Evolutionary conservation across 1,139 yeast species (phyloP).

Genomic region (Debaryomyces robertsiae): DNA sequence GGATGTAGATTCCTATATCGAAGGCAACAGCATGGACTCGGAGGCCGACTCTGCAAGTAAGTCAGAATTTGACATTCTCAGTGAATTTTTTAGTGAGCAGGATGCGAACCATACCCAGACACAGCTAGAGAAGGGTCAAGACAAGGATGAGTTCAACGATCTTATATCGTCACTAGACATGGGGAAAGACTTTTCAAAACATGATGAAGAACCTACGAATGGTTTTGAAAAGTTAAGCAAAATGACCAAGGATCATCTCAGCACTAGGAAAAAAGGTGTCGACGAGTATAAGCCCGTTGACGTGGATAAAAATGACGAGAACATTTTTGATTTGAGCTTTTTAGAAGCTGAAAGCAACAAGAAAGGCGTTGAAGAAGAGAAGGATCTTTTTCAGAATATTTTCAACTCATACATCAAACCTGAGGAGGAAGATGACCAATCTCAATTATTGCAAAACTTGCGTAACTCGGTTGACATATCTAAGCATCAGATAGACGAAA

Average conservation of each 20-base stretch:
- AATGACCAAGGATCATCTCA: slow-evolving; percentile 4
- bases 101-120: not conserved
- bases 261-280: slow-evolving; percentile 2
- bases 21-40: not conserved
- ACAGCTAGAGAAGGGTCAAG: not conserved
- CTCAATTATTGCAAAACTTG: slow-evolving; percentile 7
- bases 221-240: slow-evolving; percentile 5
- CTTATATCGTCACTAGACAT: slow-evolving; percentile 7
- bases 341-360: slow-evolving; percentile 13
- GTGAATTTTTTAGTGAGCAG: slow-evolving; percentile 7
- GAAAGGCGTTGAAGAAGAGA: slow-evolving; percentile 25
- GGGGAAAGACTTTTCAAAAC: not conserved
- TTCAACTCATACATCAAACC: slow-evolving; percentile 24
- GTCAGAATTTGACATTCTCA: slow-evolving; percentile 8
- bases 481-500: slow-evolving; percentile 9
- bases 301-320: slow-evolving; percentile 21
- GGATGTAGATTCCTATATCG: slow-evolving; percentile 6
- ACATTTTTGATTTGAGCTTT: slow-evolving; percentile 20
- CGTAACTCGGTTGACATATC: slow-evolving; percentile 10
- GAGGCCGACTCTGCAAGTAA: not conserved
- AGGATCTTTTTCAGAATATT: slow-evolving; percentile 27
- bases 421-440: slow-evolving; percentile 6
- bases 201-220: not conserved
- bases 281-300: slow-evolving; percentile 15
- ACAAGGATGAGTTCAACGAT: slow-evolving; percentile 3